These are phyloP conservation scores for Gynandropsis gynandra DNA, from an alignment of 345 rosid species.

Conservation along the genomic window DNA sequence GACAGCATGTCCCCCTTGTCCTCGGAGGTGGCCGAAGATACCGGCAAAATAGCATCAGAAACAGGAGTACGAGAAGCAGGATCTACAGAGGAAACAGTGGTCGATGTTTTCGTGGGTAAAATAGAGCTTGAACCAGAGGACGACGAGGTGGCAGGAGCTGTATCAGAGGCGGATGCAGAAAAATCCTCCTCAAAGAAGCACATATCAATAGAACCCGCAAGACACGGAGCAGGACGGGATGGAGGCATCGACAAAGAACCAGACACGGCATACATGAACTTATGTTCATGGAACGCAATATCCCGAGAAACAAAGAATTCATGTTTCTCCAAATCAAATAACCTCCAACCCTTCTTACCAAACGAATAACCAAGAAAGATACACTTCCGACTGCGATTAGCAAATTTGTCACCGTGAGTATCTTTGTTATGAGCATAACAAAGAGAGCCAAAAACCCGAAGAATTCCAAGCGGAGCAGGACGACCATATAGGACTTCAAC, in stretches of 20 bases:
- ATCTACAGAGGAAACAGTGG: too few species aligned
- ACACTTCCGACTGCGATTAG: too few species aligned
- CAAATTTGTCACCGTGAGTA: too few species aligned
- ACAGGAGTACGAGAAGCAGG: neutral
- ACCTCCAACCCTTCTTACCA: too few species aligned
- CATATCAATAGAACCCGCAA: neutral
- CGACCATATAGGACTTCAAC: neutral
- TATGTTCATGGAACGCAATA: neutral
- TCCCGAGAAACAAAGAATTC: neutral
- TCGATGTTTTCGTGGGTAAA: too few species aligned
- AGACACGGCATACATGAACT: neutral
- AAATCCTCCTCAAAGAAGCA: neutral
- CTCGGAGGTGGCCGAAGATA: neutral
- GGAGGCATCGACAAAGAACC: neutral
- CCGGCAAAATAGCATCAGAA: neutral
- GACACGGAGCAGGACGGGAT: neutral
- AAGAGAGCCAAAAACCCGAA: neutral
- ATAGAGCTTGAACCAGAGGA: too few species aligned
- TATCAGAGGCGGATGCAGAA: neutral
- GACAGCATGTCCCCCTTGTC: neutral
- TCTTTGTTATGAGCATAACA: too few species aligned
- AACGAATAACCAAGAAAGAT: too few species aligned
- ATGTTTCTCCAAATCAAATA: neutral
- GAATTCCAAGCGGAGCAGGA: neutral
- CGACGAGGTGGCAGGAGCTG: neutral